Evolutionary conservation across 768 basidiomycete species (phyloP), one percentile per base, ranked within the genome.

Genomic region (Amanita thiersii): DNA sequence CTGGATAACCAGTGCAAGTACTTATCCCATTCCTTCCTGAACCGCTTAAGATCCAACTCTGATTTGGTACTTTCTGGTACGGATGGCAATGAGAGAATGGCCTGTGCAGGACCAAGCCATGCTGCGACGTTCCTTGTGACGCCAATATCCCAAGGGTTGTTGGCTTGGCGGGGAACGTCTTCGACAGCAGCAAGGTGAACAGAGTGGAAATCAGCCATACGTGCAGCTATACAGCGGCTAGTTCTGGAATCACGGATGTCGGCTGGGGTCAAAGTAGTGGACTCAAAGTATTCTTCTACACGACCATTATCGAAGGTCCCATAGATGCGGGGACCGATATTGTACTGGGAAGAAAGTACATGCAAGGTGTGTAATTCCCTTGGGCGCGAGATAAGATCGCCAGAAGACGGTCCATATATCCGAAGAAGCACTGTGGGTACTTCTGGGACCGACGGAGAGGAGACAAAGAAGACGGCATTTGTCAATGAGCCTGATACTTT

Each of bases 291-390:
- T 60, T 99, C 85, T 63, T 98, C 96, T 33, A 98, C 67, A 17
- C 96, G 81, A 25, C 96, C 96, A 58, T 98, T 99, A 50, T 78
- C 74, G 61, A 98, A 98, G 1, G 93, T 97, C 33, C 96, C 96
- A 56, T 87, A 90, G 18, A 99, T 78, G 49, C 79, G 75, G 19
- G 96, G 92, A 9, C 92, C 94, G 37, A 99, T 86, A 50, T 73
- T 74, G 62, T 92, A 97, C 45, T 69, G 70, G 7, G 88, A 86
- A 18, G 91, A 94, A 35, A 99, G 81, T 34, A 86, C 67, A 61
- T 97, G 89, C 37, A 99, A 77, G 20, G 81, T 86, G 51, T 82
- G 80, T 23, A 98, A 77, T 58, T 98, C 96, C 46, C 73, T 75
- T 7, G 79, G 72, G 24, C 94, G 87, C 44, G 87, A 90, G 56